Evolutionary conservation across 2,329 filamentous ascomycete species (phyloP).

Genomic region (Claviceps africana): DNA sequence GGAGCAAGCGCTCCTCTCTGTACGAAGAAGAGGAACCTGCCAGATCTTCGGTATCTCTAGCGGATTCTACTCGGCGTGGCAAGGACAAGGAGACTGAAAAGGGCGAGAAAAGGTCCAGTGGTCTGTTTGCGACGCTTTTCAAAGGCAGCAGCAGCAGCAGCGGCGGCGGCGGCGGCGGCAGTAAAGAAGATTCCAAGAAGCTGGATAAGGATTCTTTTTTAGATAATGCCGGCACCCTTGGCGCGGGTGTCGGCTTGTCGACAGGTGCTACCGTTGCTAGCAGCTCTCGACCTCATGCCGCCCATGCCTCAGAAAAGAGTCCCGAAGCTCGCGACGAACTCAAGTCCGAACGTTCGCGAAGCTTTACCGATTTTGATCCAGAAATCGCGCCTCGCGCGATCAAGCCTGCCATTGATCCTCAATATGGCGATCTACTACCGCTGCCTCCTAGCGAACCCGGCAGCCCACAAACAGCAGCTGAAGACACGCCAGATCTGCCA

Average conservation of each 20-base stretch:
- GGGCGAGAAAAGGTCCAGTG: constrained; percentile 22
- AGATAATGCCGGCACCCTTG: constrained; percentile 57
- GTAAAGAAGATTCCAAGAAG: constrained; percentile 12
- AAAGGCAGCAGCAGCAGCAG: constrained; percentile 26
- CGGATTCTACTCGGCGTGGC: constrained; percentile 20
- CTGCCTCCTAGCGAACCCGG: constrained; percentile 46
- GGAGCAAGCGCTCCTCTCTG: constrained; percentile 16
- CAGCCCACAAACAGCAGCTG: constrained; percentile 26
- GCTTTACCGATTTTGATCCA: constrained; percentile 33
- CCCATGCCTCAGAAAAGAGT: constrained; percentile 28
- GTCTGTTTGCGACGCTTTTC: constrained; percentile 36
- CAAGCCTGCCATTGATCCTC: constrained; percentile 52
- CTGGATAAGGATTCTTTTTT: constrained; percentile 46
- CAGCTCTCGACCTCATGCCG: constrained; percentile 30
- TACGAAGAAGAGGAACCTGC: constrained; percentile 33
- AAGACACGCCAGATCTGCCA: constrained; percentile 37
- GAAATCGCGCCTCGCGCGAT: constrained; percentile 44
- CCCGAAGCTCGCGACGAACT: constrained; percentile 14
- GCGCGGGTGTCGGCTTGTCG: constrained; percentile 53
- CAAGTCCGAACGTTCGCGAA: constrained; percentile 9
- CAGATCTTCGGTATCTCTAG: constrained; percentile 18
- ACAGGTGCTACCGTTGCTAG: constrained; percentile 28
- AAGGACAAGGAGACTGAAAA: constrained; percentile 23
- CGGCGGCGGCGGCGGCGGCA: constrained; percentile 22
- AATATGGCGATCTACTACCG: constrained; percentile 50